Percentiles rank a stretch among this genome's conserved stretches.
Conservation (phyloP, 208 protist species). For the Crithidia sp. region DNA sequence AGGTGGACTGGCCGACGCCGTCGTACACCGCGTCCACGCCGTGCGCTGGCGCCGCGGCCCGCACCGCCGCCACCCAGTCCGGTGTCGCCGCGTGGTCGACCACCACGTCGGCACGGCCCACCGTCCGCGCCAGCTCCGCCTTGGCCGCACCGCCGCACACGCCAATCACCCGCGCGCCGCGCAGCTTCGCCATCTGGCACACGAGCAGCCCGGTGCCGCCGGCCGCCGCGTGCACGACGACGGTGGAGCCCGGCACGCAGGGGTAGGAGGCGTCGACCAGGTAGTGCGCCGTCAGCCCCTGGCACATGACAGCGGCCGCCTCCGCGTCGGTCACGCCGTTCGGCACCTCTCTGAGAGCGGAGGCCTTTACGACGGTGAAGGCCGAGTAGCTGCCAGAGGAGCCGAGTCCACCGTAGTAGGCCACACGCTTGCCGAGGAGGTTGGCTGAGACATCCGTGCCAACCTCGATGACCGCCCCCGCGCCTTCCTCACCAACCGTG, state of each 20-base stretch:
- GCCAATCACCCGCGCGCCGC: constrained; percentile 91
- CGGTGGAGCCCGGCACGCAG: constrained; percentile 43
- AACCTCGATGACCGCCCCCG: constrained; percentile 62
- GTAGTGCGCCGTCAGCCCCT: constrained; percentile 93
- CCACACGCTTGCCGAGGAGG: constrained; percentile 70
- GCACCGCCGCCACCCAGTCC: constrained; percentile 68
- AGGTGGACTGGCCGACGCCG: constrained; percentile 87
- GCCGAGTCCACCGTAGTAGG: constrained; percentile 55
- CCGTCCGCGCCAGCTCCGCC: constrained; percentile 44
- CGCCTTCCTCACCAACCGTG: constrained; percentile 77
- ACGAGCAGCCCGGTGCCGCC: constrained; percentile 86
- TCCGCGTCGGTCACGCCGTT: constrained; percentile 51
- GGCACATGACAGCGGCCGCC: constrained; percentile 65
- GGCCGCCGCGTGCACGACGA: constrained; percentile 89
- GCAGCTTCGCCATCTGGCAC: constrained; percentile 92
- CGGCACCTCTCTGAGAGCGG: constrained; percentile 38
- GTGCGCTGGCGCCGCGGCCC: constrained; percentile 40
- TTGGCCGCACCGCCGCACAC: constrained; percentile 81
- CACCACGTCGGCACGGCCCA: constrained; percentile 71
- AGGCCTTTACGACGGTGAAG: constrained; percentile 51
- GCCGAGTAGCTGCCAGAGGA: constrained; percentile 64
- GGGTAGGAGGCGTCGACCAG: constrained; percentile 66
- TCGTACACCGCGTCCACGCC: constrained; percentile 89
- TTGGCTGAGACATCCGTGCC: constrained; percentile 11
- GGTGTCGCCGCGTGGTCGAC: constrained; percentile 64